Evolutionary conservation across 192 early-diverging fungal genomes (phyloP), one percentile per base, ranked within the genome.

Genomic region (Coemansia sp.): DNA sequence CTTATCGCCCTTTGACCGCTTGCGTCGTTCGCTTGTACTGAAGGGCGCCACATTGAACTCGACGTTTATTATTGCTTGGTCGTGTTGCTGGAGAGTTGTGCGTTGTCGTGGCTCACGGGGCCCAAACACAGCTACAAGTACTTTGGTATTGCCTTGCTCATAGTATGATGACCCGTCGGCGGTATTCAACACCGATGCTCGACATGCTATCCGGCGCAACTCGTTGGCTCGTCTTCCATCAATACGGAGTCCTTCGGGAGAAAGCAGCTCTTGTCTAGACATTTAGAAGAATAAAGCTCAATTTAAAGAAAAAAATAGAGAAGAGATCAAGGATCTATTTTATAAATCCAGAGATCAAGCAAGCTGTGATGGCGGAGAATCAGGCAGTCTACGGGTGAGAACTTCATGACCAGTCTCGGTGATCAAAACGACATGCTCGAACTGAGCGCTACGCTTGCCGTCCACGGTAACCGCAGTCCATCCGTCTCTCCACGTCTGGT

Each of bases 131-230:
- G 89, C 86, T 0, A 84, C 89, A 14, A 99, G 78, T 45, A 86
- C 85, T 63, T 95, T 94, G 40, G 96, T 97, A 75, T 99, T 96
- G 53, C 96, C 96, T 58, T 92, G 90, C 77, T 95, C 92, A 48
- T 93, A 82, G 68, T 93, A 98, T 2, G 94, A 87, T 0, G 93
- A 95, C 40, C 96, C 96, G 53, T 98, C 94, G 0, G 94, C 90
- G 23, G 90, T 84, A 15, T 81, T 79, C 30, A 96, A 75, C 9
- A 93, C 88, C 0, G 84, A 85, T 3, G 87, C 89, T 16, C 87
- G 84, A 62, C 87, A 88, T 23, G 81, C 79, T 52, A 96, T 87
- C 50, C 90, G 88, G 45, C 94, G 80, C 16, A 97, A 78, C 75
- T 99, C 94, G 60, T 83, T 85, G 5, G 91, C 82, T 40, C 96